Conservation (phyloP, 1,284 basidiomycete species). For the Puccinia coronata region DNA sequence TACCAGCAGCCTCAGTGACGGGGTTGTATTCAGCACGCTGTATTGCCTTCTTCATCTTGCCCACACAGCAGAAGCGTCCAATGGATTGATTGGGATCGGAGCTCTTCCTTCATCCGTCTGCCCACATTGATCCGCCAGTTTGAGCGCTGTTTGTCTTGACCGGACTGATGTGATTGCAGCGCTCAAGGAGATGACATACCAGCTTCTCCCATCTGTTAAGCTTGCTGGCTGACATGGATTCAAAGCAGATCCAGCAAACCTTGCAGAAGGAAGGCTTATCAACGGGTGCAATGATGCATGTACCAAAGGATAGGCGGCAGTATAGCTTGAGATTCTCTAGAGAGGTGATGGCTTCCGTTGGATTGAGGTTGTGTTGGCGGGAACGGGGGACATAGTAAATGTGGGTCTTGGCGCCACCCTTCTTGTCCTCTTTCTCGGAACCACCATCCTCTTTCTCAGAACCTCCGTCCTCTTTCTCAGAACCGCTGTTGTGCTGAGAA, state of each 20-base stretch:
- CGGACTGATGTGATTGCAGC: not conserved
- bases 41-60: not conserved
- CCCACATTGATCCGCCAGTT: slow-evolving; percentile 18
- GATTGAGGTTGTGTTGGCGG: not conserved
- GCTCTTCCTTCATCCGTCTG: not conserved
- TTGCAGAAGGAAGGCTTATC: not conserved
- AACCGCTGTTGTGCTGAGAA: too few species aligned
- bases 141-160: not conserved
- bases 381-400: slow-evolving; percentile 1
- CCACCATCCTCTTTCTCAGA: too few species aligned
- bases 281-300: slow-evolving; percentile 2
- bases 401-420: too few species aligned
- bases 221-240: not conserved
- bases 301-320: not conserved
- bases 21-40: not conserved
- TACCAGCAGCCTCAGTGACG: too few species aligned
- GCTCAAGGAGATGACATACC: not conserved
- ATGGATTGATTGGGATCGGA: too few species aligned
- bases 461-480: too few species aligned
- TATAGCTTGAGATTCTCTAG: not conserved
- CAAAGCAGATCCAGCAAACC: not conserved
- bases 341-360: not conserved
- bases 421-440: too few species aligned
- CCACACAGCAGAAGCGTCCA: too few species aligned
- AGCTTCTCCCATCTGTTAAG: slow-evolving; percentile 7